These are phyloP conservation scores for Naematelia encephala DNA, from an alignment of 768 basidiomycete species.

Conservation along the genomic window DNA sequence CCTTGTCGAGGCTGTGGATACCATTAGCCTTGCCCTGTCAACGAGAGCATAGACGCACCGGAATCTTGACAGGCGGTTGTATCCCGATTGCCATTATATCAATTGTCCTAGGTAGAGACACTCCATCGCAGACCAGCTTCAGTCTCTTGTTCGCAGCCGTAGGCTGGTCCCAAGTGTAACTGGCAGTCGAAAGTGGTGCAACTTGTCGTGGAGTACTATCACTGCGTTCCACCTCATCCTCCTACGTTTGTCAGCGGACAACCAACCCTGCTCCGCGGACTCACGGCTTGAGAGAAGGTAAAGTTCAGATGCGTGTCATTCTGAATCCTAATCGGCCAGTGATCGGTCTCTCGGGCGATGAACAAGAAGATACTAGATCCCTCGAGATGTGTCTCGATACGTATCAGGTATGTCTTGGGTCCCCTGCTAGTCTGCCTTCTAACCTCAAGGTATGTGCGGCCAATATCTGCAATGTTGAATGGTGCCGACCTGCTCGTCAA, in stretches of 20 bases:
- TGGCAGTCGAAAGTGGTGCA: constrained; percentile 56
- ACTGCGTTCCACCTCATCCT: constrained; percentile 53
- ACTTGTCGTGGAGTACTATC: constrained; percentile 55
- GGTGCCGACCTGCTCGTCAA: constrained; percentile 71
- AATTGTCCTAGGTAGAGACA: constrained; percentile 60
- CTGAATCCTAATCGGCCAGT: constrained; percentile 87
- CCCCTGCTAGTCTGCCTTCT: constrained; percentile 24
- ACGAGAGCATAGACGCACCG: constrained; percentile 10
- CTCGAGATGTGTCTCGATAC: constrained; percentile 74
- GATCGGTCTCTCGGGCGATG: constrained; percentile 62
- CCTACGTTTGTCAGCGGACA: constrained; percentile 10
- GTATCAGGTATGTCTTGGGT: constrained; percentile 59
- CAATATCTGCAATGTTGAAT: constrained; percentile 87
- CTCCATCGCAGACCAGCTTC: constrained; percentile 60
- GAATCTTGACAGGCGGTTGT: constrained; percentile 71
- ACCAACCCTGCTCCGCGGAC: constrained; percentile 11
- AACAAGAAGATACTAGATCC: constrained; percentile 87
- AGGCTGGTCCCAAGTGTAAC: constrained; percentile 93
- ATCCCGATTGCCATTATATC: constrained; percentile 96
- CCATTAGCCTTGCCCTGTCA: not conserved
- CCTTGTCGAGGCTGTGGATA: constrained; percentile 17
- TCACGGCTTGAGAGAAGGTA: constrained; percentile 70
- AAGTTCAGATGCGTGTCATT: constrained; percentile 76
- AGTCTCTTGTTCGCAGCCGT: constrained; percentile 78
- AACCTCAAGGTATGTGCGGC: constrained; percentile 54